Conservation (phyloP, 169 alveolate species). For the Plasmodium inui region DNA sequence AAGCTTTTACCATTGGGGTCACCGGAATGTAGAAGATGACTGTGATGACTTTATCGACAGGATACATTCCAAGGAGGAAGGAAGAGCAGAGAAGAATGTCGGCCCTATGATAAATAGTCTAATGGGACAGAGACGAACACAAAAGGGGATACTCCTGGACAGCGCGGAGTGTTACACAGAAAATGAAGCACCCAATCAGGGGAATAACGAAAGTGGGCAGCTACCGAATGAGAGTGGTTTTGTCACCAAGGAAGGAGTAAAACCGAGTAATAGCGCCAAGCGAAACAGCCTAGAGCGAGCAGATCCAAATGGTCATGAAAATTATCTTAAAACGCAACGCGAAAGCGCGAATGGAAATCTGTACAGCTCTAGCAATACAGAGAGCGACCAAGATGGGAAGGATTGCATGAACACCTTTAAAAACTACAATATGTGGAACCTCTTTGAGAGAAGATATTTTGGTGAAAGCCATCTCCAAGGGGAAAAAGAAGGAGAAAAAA, state of each 20-base stretch:
- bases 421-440: slow-evolving; percentile 1
- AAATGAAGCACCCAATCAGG: neutral
- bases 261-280: neutral
- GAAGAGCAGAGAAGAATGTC: neutral
- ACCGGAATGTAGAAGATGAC: slow-evolving; percentile 2
- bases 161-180: neutral
- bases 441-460: neutral
- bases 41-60: neutral
- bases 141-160: neutral
- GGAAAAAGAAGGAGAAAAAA: neutral
- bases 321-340: neutral
- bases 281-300: neutral
- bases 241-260: neutral
- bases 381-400: neutral
- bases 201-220: neutral
- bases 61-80: slow-evolving; percentile 14
- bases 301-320: neutral
- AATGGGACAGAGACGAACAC: neutral
- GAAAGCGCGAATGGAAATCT: neutral
- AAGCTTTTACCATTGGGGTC: neutral
- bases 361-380: slow-evolving; percentile 9
- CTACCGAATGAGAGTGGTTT: neutral
- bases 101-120: neutral
- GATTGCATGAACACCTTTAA: neutral
- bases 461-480: neutral